Evolutionary conservation across 495 filamentous ascomycete genomes (phyloP).

Genomic region (Penicillium chermesinum): DNA sequence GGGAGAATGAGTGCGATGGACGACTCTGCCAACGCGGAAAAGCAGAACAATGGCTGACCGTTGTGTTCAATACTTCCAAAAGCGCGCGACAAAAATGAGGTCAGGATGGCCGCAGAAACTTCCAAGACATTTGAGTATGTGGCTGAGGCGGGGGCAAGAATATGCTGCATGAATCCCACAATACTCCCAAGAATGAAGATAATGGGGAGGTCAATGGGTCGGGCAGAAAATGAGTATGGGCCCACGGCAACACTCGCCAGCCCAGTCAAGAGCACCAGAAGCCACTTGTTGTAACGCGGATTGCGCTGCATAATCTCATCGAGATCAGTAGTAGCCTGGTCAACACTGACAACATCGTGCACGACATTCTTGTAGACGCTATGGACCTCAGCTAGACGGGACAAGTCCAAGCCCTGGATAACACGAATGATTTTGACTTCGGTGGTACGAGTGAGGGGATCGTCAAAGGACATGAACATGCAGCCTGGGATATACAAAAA

Average conservation of each 20-base stretch:
- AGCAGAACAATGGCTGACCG: conserved; percentile 65
- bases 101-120: conserved; percentile 72
- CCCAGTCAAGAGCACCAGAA: conserved; percentile 69
- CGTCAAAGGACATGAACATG: conserved; percentile 93
- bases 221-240: conserved; percentile 80
- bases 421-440: conserved; percentile 81
- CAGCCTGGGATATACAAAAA: conserved; percentile 87
- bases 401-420: conserved; percentile 71
- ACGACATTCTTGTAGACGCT: conserved; percentile 87
- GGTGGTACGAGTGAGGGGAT: conserved; percentile 76
- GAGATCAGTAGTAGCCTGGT: conserved; percentile 66
- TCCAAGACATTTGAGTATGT: conserved; percentile 80
- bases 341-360: conserved; percentile 75
- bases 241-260: conserved; percentile 72
- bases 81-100: conserved; percentile 75
- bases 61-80: conserved; percentile 65
- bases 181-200: conserved; percentile 78
- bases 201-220: conserved; percentile 79
- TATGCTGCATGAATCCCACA: conserved; percentile 73
- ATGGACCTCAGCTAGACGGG: conserved; percentile 74
- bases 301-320: conserved; percentile 55
- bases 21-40: conserved; percentile 79
- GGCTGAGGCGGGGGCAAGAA: conserved; percentile 70
- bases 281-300: conserved; percentile 53
- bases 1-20: conserved; percentile 87